Base-by-base conservation (phyloP, 1,284 basidiomycete genomes). In the Irpex rosettiformis region DNA sequence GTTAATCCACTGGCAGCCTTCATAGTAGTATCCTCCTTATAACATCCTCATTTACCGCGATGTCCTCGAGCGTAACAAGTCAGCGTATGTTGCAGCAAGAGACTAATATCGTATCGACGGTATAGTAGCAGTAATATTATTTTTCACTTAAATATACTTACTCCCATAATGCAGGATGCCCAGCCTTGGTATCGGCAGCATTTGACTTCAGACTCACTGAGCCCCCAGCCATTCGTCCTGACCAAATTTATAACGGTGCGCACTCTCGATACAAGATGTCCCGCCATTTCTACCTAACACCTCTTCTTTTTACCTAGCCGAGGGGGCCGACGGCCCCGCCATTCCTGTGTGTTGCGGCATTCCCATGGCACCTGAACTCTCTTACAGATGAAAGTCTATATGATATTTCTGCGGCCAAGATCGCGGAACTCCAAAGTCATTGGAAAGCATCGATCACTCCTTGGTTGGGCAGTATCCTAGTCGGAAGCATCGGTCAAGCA, bases 291-390 rank as follows among this genome's bases (percentile, higher is more conserved):
- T 62, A 49, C 58, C 52, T 40, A 3, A 16, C 13, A 5, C 6
- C 7, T 10, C 47, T 24, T 55, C 10, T 55, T 54, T 42, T 33
- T 29, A 47, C 54, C 58, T 56, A 72, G 70, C 67, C 67, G 16
- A 64, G 65, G 43, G 55, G 52, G 3, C 25, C 62, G 4, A 47
- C 61, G 8, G 48, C 61, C 3, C 18, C 47, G 22, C 58, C 59
- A 1, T 65, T 70, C 40, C 61, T 65, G 33, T 72, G 68, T 52
- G 62, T 82, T 6, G 77, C 82, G 3, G 72, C 78, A 37, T 89
- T 88, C 64, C 86, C 86, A 4, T 89, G 86, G 84, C 72, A 72
- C 16, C 58, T 70, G 11, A 62, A 74, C 11, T 84, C 85, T 5
- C 61, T 81, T 18, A 65, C 69, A 2, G 70, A 65, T 1, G 70